A percentile compares a stretch with the other conserved stretches of the same genome.
These are phyloP conservation scores for Taphrina confusa DNA, from an alignment of 1,139 yeast genomes.

Conservation along the genomic window DNA sequence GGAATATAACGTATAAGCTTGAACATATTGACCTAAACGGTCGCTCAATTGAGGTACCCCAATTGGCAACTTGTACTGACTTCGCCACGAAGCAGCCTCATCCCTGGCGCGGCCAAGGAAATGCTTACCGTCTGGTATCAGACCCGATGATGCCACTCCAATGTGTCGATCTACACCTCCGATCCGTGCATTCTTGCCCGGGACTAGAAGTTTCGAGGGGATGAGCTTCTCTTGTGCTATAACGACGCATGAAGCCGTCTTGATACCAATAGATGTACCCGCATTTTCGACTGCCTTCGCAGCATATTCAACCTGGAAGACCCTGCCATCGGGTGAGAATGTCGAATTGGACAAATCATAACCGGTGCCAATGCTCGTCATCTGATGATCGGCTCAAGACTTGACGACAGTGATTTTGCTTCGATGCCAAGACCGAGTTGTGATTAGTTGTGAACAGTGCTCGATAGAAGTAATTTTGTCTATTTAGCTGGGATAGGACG, in stretches of 20 bases:
- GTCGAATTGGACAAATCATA: constrained; percentile 95
- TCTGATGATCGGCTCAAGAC: too few species aligned
- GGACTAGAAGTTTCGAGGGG: constrained; percentile 81
- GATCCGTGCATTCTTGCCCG: constrained; percentile 83
- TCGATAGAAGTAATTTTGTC: too few species aligned
- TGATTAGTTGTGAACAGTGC: too few species aligned
- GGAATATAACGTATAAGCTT: constrained; percentile 91
- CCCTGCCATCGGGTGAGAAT: constrained; percentile 85
- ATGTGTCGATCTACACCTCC: constrained; percentile 91
- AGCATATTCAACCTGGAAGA: constrained; percentile 98
- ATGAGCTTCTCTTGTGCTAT: constrained; percentile 94
- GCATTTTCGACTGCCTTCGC: constrained; percentile 94
- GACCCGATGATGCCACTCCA: constrained; percentile 91
- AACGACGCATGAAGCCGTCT: constrained; percentile 88
- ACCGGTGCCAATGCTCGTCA: constrained; percentile 95
- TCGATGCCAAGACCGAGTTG: too few species aligned
- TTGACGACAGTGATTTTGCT: too few species aligned
- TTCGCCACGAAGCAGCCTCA: constrained; percentile 80
- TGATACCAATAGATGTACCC: constrained; percentile 86
- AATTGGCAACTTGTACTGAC: constrained; percentile 72
- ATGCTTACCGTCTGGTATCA: constrained; percentile 95
- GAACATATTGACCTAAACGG: constrained; percentile 87
- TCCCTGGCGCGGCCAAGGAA: constrained; percentile 90
- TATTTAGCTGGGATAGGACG: too few species aligned
- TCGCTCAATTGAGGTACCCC: constrained; percentile 81